phyloP scores from a whole-genome alignment of 352 stramenopile species.

The Globisporangium iwayamae region DNA sequence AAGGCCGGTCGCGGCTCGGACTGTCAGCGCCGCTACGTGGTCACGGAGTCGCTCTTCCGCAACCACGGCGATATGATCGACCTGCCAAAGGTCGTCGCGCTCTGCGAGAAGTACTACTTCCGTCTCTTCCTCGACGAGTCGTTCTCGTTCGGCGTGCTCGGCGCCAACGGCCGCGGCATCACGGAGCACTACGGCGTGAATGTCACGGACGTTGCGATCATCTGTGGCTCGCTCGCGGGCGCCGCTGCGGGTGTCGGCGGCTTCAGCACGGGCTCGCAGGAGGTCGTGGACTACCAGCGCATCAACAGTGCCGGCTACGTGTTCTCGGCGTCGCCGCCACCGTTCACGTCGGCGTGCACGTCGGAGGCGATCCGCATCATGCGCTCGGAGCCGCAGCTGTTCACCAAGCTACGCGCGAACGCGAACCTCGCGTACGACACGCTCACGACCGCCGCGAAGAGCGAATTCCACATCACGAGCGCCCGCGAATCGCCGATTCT shows the following conservation, averaged over 20 bases:
- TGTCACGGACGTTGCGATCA: conserved; percentile 90
- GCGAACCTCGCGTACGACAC: conserved; percentile 54
- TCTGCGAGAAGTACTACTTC: conserved; percentile 91
- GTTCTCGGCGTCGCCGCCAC: conserved; percentile 96
- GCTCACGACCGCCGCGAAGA: conserved; percentile 34
- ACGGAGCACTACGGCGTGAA: conserved; percentile 80
- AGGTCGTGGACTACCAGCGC: conserved; percentile 98
- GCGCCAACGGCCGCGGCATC: conserved; percentile 80
- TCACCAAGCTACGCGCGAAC: conserved; percentile 63
- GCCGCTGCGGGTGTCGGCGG: conserved; percentile 93
- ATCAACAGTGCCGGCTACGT: conserved; percentile 97
- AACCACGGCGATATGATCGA: conserved; percentile 95
- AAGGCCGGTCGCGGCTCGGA: conserved; percentile 70
- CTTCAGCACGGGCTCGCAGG: conserved; percentile 94
- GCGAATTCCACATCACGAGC: conserved; percentile 52
- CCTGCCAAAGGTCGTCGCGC: conserved; percentile 89
- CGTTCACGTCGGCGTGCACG: conserved; percentile 92
- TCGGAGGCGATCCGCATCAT: conserved; percentile 87
- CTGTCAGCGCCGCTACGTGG: conserved; percentile 95
- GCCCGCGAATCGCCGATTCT: conserved; percentile 65
- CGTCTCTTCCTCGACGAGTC: conserved; percentile 88
- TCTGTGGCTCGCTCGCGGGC: conserved; percentile 93
- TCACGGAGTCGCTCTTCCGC: conserved; percentile 97
- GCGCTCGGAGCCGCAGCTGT: conserved; percentile 70
- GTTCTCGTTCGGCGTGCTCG: conserved; percentile 95